Evolutionary conservation across 176 grass and related monocot genomes (phyloP).

Genomic region (Avena sativa): DNA sequence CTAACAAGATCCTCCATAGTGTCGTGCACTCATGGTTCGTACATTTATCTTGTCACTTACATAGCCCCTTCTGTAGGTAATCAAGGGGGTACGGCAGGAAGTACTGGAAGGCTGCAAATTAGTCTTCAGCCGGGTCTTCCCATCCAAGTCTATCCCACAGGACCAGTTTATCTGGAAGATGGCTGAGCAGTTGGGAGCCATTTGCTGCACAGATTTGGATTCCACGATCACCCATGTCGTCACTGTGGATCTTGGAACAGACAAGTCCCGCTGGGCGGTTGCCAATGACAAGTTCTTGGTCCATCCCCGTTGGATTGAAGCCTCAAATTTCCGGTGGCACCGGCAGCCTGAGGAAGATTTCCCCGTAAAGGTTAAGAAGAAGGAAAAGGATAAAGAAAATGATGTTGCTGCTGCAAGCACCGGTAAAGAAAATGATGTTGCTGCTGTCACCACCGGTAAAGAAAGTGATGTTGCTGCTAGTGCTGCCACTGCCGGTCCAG

Average conservation of each 20-base stretch:
- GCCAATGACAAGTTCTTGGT: slow-evolving; percentile 80
- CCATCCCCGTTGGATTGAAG: slow-evolving; percentile 75
- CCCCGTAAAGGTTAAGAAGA: slow-evolving; percentile 42
- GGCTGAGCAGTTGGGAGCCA: slow-evolving; percentile 74
- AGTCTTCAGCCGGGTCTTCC: slow-evolving; percentile 85
- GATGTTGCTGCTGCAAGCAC: not conserved
- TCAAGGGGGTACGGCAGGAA: slow-evolving; percentile 64
- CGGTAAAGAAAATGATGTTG: not conserved
- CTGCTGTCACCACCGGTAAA: not conserved
- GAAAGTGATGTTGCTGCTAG: not conserved
- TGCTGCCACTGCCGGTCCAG: not conserved
- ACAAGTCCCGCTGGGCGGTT: slow-evolving; percentile 67
- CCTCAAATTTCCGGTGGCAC: slow-evolving; percentile 68
- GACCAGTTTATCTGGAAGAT: slow-evolving; percentile 84
- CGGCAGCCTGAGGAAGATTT: slow-evolving; percentile 71
- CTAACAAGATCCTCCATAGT: not conserved
- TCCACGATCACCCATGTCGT: slow-evolving; percentile 68
- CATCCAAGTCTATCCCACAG: slow-evolving; percentile 33
- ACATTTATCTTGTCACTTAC: slow-evolving; percentile 23
- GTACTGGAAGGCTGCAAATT: slow-evolving; percentile 79
- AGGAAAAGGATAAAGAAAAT: slow-evolving; percentile 26
- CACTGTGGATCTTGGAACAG: slow-evolving; percentile 58
- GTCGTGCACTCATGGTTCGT: not conserved
- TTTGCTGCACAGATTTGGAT: slow-evolving; percentile 67
- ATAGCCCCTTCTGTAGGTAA: slow-evolving; percentile 50